phyloP scores from a whole-genome alignment of 2,329 filamentous ascomycete species.

The Cylindrodendrum hubeiense region DNA sequence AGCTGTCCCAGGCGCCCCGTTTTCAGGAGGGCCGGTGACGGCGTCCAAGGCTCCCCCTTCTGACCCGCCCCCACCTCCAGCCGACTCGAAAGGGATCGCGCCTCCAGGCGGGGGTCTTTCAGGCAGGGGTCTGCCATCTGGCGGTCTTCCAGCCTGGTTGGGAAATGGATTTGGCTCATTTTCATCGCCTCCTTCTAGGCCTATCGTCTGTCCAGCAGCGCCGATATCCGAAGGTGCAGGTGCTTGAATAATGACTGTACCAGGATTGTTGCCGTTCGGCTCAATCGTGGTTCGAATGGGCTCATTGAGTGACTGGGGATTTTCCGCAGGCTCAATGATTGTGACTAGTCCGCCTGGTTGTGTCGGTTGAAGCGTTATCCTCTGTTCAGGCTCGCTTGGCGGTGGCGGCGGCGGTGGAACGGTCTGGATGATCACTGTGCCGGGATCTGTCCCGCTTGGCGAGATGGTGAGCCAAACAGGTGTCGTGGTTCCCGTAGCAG shows the following conservation, averaged over 20 bases:
- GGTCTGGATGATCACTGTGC: conserved; percentile 40
- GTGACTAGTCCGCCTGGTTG: conserved; percentile 32
- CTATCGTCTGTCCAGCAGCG: not conserved
- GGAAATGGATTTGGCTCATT: too few species aligned
- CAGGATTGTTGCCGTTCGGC: conserved; percentile 35
- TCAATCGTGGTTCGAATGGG: conserved; percentile 33
- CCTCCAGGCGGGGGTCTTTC: too few species aligned
- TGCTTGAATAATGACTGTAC: conserved; percentile 38
- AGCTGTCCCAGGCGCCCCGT: too few species aligned
- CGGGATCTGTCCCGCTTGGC: conserved; percentile 24
- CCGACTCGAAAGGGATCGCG: too few species aligned
- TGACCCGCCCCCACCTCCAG: too few species aligned
- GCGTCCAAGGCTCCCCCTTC: too few species aligned
- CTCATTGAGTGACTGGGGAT: conserved; percentile 20
- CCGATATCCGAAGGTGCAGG: conserved; percentile 6
- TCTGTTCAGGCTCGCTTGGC: too few species aligned
- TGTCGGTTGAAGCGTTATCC: conserved; percentile 30
- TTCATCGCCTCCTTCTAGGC: not conserved
- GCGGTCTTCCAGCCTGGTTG: too few species aligned
- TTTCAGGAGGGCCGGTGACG: too few species aligned
- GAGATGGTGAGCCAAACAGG: conserved; percentile 27
- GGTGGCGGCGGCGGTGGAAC: too few species aligned
- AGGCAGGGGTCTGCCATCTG: too few species aligned
- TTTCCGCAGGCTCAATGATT: conserved; percentile 34
- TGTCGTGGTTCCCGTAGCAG: conserved; percentile 6